Conservation (phyloP, 371 early-diverging fungal genomes). For the Mortierella sp. region DNA sequence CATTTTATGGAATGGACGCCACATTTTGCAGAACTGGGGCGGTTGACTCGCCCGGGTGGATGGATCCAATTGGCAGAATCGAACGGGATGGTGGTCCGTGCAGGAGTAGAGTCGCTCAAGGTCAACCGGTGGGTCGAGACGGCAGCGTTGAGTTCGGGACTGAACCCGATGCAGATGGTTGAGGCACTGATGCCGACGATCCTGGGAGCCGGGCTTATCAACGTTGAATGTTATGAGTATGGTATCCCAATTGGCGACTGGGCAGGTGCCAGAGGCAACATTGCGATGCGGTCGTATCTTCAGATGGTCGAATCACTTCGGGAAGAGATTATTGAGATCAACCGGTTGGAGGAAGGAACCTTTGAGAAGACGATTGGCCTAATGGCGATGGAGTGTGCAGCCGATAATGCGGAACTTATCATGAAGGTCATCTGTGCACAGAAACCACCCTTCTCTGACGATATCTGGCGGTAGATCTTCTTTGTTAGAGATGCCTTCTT, state of each 20-base stretch:
- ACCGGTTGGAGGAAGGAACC: constrained; percentile 41
- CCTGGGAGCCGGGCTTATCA: constrained; percentile 47
- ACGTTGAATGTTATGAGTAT: constrained; percentile 53
- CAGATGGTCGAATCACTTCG: constrained; percentile 38
- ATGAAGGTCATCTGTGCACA: constrained; percentile 55
- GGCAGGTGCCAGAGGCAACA: constrained; percentile 35
- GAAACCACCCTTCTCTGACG: constrained; percentile 48
- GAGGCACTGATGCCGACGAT: constrained; percentile 49
- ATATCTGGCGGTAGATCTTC: constrained; percentile 34
- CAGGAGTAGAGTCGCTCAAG: constrained; percentile 35
- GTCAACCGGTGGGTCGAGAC: constrained; percentile 53
- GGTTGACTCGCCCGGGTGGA: constrained; percentile 43
- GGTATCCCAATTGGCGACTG: constrained; percentile 48
- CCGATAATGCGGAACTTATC: constrained; percentile 39
- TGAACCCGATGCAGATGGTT: constrained; percentile 48
- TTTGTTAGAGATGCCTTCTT: no score
- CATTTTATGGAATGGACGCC: constrained; percentile 47
- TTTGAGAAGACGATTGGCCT: constrained; percentile 46
- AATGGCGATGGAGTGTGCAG: constrained; percentile 33
- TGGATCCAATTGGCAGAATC: constrained; percentile 55
- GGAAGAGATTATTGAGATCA: constrained; percentile 46
- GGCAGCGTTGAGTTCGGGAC: constrained; percentile 44
- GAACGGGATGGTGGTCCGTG: constrained; percentile 42
- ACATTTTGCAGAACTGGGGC: constrained; percentile 48
- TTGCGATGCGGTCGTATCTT: constrained; percentile 46